These are phyloP conservation scores for Trichosporon ovoides DNA, from an alignment of 1,284 basidiomycete species.

Conservation along the genomic window DNA sequence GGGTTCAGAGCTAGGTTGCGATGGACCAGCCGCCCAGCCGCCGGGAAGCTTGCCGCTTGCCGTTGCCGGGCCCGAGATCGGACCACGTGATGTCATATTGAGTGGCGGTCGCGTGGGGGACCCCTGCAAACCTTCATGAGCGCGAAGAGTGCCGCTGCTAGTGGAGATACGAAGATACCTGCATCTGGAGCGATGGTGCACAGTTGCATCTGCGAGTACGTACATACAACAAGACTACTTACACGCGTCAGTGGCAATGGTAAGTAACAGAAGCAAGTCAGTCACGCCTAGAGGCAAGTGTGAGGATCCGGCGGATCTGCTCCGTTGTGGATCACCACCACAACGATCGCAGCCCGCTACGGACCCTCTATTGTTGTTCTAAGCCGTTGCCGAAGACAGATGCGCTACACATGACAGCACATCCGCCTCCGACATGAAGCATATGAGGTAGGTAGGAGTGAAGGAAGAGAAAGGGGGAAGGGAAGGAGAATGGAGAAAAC, in stretches of 20 bases:
- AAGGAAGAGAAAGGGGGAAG: too few relatives aligned
- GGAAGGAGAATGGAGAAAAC: not conserved
- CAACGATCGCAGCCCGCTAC: not conserved
- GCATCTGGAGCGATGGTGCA: too few relatives aligned
- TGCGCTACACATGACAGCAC: not conserved
- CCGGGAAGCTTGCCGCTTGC: conserved; percentile 1
- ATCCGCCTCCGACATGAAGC: not conserved
- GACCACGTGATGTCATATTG: not conserved
- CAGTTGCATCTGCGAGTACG: too few relatives aligned
- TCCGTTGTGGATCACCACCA: not conserved
- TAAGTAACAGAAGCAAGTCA: not conserved
- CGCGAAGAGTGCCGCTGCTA: too few relatives aligned
- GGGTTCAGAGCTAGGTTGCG: not conserved
- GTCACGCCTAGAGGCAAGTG: not conserved
- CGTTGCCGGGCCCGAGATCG: not conserved
- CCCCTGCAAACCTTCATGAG: too few relatives aligned
- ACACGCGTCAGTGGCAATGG: not conserved
- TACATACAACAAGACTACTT: too few relatives aligned
- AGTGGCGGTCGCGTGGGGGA: too few relatives aligned
- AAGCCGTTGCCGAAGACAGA: not conserved
- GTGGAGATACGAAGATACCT: too few relatives aligned
- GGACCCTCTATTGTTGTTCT: conserved; percentile 1
- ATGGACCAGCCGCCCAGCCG: not conserved
- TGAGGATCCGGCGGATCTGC: not conserved
- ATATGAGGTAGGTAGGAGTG: not conserved